A percentile compares a stretch with the other conserved stretches of the same genome.
Evolutionary conservation across 2,329 filamentous ascomycete species (phyloP).

Genomic region (Pseudocercospora macadamiae): DNA sequence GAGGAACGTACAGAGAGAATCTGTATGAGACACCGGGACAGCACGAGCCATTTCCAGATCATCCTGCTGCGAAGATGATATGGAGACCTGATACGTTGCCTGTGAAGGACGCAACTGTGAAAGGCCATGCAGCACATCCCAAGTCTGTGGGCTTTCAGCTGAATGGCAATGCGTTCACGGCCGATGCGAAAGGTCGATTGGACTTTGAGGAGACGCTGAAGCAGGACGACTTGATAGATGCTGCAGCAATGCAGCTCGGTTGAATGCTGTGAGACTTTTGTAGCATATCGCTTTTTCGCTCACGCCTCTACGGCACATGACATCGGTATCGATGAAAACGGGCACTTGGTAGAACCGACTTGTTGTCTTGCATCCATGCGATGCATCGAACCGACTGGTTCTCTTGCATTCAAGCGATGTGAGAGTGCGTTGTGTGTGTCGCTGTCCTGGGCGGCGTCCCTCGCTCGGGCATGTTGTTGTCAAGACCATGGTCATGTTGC

Average conservation of each 20-base stretch:
- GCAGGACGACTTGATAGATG: constrained; percentile 17
- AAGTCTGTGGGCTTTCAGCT: constrained; percentile 8
- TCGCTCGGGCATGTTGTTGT: not conserved
- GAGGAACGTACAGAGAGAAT: constrained; percentile 65
- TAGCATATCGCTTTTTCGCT: not conserved
- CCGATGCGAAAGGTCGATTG: constrained; percentile 6
- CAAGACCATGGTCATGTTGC: not conserved
- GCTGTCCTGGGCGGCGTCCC: not conserved
- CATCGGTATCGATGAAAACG: not conserved
- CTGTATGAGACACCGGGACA: constrained; percentile 57
- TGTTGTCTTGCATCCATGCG: not conserved
- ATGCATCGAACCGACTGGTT: too few species aligned
- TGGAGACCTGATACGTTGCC: constrained; percentile 29
- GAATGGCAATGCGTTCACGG: not conserved
- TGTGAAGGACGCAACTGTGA: not conserved
- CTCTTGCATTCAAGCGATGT: not conserved
- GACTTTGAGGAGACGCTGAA: constrained; percentile 8
- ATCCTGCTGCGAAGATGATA: constrained; percentile 55
- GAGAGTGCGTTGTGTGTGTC: not conserved
- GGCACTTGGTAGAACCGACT: not conserved
- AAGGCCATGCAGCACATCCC: constrained; percentile 3
- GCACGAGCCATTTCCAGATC: constrained; percentile 54
- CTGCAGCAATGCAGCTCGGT: constrained; percentile 22
- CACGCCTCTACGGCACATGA: not conserved
- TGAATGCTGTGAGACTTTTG: not conserved